Evolutionary conservation across 1,284 basidiomycete species (phyloP).

Genomic region (Athelia psychrophila): DNA sequence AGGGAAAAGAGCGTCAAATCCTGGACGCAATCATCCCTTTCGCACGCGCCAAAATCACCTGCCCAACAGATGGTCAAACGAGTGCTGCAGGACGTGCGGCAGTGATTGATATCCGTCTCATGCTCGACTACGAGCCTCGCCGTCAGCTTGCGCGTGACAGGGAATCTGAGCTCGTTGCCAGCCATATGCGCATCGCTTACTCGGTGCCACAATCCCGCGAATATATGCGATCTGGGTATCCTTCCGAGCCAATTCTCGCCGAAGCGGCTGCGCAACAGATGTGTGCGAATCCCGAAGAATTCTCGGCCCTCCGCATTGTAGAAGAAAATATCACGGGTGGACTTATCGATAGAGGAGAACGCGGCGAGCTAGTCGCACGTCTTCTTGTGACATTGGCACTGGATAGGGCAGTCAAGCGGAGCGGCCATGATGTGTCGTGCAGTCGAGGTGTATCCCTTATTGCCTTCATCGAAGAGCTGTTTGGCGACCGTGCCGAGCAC

Average conservation of each 20-base stretch:
- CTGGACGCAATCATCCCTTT: background rate
- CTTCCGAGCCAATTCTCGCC: background rate
- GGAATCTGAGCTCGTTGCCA: background rate
- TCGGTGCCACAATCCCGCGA: background rate
- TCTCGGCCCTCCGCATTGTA: background rate
- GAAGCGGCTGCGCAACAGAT: background rate
- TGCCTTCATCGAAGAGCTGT: slow-evolving; percentile 10
- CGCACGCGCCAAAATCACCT: background rate
- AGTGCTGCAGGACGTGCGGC: background rate
- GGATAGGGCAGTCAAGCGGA: background rate
- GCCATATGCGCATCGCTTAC: background rate
- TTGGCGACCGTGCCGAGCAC: slow-evolving; percentile 2
- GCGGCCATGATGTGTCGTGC: slow-evolving; percentile 2
- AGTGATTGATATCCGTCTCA: background rate
- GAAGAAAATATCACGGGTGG: background rate
- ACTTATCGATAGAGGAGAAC: background rate
- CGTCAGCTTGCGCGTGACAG: background rate
- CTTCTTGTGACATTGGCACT: background rate
- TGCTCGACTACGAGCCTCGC: background rate
- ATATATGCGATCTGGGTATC: background rate
- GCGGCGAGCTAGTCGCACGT: background rate
- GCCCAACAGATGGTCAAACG: background rate
- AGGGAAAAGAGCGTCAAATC: background rate
- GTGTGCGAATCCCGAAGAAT: background rate
- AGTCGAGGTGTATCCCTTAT: slow-evolving; percentile 8